Percentiles rank a stretch among this genome's conserved stretches.
These are phyloP conservation scores for Ophiostoma quercus DNA, from an alignment of 2,329 filamentous ascomycete genomes.

Conservation along the genomic window DNA sequence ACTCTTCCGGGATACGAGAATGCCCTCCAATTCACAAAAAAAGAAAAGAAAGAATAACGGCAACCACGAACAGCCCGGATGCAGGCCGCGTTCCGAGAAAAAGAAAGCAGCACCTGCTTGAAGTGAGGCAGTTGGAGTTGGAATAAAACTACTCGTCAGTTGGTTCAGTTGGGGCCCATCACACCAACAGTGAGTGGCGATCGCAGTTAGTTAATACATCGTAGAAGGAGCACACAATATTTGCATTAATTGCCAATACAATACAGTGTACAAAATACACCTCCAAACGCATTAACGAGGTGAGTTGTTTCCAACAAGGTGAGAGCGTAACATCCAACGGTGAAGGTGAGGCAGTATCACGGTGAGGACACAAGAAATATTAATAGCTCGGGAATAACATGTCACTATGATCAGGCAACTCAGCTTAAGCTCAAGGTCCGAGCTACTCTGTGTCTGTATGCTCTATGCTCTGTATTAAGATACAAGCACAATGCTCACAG, in stretches of 20 bases:
- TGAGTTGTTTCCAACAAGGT: background rate
- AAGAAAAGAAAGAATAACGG: background rate
- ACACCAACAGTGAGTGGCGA: slow-evolving; percentile 4
- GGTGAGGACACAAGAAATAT: background rate
- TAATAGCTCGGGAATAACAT: background rate
- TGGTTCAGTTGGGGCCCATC: background rate
- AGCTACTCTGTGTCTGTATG: too few species aligned
- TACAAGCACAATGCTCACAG: background rate
- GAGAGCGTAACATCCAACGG: slow-evolving; percentile 1
- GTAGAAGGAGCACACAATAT: background rate
- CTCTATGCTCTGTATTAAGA: too few species aligned
- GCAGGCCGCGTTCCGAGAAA: background rate
- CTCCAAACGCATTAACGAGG: background rate
- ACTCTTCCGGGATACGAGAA: background rate
- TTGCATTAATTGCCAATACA: background rate
- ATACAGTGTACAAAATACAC: too few species aligned
- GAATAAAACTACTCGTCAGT: background rate
- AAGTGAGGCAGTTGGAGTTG: background rate
- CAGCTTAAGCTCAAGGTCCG: background rate
- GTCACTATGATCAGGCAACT: background rate
- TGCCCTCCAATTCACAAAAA: background rate
- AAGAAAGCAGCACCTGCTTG: background rate
- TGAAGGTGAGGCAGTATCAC: background rate
- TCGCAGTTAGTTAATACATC: background rate
- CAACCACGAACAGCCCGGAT: background rate